Percentiles rank a stretch among this genome's conserved stretches.
Conservation (phyloP, 176 grass and related monocot genomes). For the Oryza meyeriana region DNA sequence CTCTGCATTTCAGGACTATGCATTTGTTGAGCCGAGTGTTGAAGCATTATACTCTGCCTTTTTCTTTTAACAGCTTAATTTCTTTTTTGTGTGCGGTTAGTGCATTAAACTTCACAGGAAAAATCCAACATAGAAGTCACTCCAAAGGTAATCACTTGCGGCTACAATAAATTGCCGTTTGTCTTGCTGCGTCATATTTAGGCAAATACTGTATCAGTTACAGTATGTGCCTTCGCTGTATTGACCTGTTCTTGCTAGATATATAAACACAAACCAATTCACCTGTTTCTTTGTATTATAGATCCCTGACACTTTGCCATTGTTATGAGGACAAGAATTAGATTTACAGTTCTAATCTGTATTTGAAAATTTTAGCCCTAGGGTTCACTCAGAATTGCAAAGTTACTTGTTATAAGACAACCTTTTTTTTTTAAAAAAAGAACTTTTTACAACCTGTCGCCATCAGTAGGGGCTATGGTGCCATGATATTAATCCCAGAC, state of each 20-base stretch:
- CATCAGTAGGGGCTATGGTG: constrained; percentile 15
- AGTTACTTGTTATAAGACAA: not conserved
- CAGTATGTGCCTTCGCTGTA: not conserved
- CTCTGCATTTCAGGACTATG: not conserved
- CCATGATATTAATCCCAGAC: constrained; percentile 19
- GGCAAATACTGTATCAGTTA: not conserved
- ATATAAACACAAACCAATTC: not conserved
- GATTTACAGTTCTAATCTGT: constrained; percentile 1
- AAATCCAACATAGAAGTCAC: not conserved
- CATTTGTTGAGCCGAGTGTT: not conserved
- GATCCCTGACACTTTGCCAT: not conserved
- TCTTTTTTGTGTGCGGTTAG: not conserved
- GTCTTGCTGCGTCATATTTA: not conserved
- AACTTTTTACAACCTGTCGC: constrained; percentile 25
- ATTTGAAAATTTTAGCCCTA: not conserved
- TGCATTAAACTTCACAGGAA: not conserved
- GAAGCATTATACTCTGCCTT: not conserved
- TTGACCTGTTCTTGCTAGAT: not conserved
- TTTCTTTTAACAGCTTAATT: not conserved
- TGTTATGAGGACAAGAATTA: constrained; percentile 12
- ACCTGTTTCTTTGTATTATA: not conserved
- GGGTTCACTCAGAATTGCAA: constrained; percentile 4
- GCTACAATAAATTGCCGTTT: not conserved
- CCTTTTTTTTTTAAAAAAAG: not conserved
- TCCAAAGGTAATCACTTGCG: not conserved